Percentiles rank a stretch among this genome's conserved stretches.
phyloP scores from a whole-genome alignment of 352 stramenopile species.

The Peronospora destructor region DNA sequence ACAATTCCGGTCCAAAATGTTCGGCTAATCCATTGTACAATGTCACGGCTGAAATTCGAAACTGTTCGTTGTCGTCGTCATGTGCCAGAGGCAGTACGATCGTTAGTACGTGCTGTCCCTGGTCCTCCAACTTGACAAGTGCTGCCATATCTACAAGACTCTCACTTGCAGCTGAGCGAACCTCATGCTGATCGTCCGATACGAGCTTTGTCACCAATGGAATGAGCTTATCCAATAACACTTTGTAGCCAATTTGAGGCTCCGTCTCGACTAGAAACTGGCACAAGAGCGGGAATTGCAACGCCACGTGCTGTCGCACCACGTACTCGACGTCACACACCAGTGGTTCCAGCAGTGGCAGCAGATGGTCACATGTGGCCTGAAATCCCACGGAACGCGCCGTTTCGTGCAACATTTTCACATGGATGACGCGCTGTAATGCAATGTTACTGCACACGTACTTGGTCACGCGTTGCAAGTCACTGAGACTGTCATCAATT shows the following conservation, averaged over 20 bases:
- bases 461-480: conserved; percentile 91
- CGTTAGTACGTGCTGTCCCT: conserved; percentile 87
- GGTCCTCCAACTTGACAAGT: conserved; percentile 82
- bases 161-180: conserved; percentile 80
- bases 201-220: conserved; percentile 67
- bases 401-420: conserved; percentile 93
- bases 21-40: conserved; percentile 89
- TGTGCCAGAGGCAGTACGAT: conserved; percentile 90
- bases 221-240: conserved; percentile 77
- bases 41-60: conserved; percentile 89
- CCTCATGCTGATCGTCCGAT: conserved; percentile 84
- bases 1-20: conserved; percentile 84
- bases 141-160: conserved; percentile 82
- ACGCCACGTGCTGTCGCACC: conserved; percentile 91
- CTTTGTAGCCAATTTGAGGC: conserved; percentile 50
- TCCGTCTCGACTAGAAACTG: conserved; percentile 50
- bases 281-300: conserved; percentile 84
- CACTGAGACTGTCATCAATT: conserved; percentile 95
- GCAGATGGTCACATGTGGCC: conserved; percentile 72
- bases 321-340: conserved; percentile 89
- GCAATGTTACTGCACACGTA: conserved; percentile 95
- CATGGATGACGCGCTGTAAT: conserved; percentile 95
- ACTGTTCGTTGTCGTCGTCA: conserved; percentile 88
- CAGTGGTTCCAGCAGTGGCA: conserved; percentile 87
- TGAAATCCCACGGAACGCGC: conserved; percentile 74